phyloP scores from a whole-genome alignment of 2,329 filamentous ascomycete species.

The Colletotrichum lupini region DNA sequence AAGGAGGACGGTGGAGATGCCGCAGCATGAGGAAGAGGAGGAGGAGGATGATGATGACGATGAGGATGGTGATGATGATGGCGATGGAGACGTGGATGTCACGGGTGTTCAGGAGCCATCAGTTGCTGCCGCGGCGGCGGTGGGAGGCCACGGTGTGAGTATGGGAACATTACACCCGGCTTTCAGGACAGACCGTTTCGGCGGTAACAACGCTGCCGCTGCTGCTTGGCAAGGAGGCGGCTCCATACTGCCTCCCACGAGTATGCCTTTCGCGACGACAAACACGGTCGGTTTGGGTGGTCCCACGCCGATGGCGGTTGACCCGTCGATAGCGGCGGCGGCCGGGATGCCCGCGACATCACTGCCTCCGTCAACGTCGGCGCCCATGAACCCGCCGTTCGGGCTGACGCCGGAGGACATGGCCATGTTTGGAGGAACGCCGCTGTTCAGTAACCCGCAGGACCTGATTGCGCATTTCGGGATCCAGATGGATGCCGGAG shows the following conservation, averaged over 20 bases:
- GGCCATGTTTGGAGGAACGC: constrained; percentile 16
- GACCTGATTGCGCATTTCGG: constrained; percentile 39
- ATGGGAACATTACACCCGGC: background rate
- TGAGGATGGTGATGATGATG: background rate
- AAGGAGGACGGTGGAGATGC: background rate
- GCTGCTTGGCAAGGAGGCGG: background rate
- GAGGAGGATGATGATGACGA: background rate
- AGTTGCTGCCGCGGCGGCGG: too few species aligned
- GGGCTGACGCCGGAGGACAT: background rate
- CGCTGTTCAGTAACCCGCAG: constrained; percentile 39
- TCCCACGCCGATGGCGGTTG: constrained; percentile 5
- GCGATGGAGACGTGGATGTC: background rate
- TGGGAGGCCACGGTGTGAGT: background rate
- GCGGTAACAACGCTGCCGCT: background rate
- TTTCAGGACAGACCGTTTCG: background rate
- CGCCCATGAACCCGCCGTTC: background rate
- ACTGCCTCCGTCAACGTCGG: background rate
- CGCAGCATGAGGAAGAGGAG: background rate
- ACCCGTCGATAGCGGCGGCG: background rate
- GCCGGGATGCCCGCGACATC: background rate
- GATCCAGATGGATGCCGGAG: constrained; percentile 35
- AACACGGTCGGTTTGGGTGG: background rate
- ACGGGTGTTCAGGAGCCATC: background rate
- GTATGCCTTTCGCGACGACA: background rate
- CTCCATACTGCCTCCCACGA: background rate